Base-by-base conservation (phyloP, 768 basidiomycete species). In the Tremella fuciformis region DNA sequence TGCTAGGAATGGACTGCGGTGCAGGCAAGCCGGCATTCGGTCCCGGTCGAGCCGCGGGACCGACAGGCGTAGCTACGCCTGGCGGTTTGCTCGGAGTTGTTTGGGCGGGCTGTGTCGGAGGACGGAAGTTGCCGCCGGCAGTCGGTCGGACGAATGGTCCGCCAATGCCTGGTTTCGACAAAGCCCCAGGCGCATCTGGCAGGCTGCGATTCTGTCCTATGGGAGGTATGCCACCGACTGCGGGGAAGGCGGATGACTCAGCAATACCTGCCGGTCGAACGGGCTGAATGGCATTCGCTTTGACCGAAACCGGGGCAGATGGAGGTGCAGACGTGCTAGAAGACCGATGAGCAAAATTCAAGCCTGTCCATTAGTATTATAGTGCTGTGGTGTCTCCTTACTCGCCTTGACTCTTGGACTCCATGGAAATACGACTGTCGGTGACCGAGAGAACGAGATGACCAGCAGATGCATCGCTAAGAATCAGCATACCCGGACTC, bases 391-490 rank as follows among this genome's bases (percentile, higher is more conserved):
- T 15, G 42, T 15, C 4, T 41, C 24, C 11, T 13, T 8, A 60
- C 81, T 55, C 53, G 88, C 92, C 94, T 81, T 93, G 89, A 67
- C 88, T 89, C 78, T 88, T 93, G 61, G 93, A 82, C 74, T 98
- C 93, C 0, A 88, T 87, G 58, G 89, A 92, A 47, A 99, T 84
- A 50, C 93, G 82, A 7, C 94, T 92, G 59, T 98, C 93, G 67
- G 88, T 88, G 67, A 98, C 80, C 65, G 96, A 91, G 46, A 99
- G 79, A 1, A 96, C 80, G 34, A 99, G 82, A 11, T 85, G 85
- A 1, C 96, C 94, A 60, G 87, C 96, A 1, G 91, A 89, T 6
- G 94, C 94, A 67, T 99, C 96, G 63, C 92, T 76, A 25, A n/a
- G 49, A 40, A 25, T 47, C 26, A 55, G 37, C 34, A 37, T 1